Base-by-base conservation (phyloP, 345 rosid species). In the Lepidium aucheri region DNA sequence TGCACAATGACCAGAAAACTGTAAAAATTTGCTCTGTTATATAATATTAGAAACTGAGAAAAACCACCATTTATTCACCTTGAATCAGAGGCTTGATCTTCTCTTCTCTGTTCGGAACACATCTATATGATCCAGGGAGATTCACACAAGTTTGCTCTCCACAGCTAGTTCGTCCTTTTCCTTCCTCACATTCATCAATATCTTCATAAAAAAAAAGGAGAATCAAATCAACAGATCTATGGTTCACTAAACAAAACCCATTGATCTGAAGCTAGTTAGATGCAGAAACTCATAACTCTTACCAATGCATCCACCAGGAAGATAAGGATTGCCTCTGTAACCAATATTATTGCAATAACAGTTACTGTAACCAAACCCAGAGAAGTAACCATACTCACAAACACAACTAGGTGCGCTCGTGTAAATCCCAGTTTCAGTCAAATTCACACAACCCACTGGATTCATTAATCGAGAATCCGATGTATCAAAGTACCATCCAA, bases 311-410 rank as follows among this genome's bases (percentile, higher is more conserved):
- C 76, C 84, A 68, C 59, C 40, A 39, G 28, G 12, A 46, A 76
- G 62, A 42, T 76, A 76, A 1, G 81, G 76, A 53, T 76, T 81
- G 24, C 82, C 84, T 36, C 43, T 38, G 28, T 68, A 82, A 33
- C 79, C 86, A 0, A 17, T 16, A 0, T 9, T 0, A 17, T 38
- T 20, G 69, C 84, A 84, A 10, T 7, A 43, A 66, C 84, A 84
- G 11, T 10, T 60, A 14, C 57, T 40, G 54, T 61, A 53, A 8
- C 13, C 11, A 32, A 45, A 13, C 16, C 38, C 64, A 65, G 66
- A 49, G 9, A 57, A 4, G 8, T 36, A 24, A 24, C 61, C 33
- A 13, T 17, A 56, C 39, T 46, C 35, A 49, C 79, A 51, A 53
- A 38, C 42, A 50, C 63, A 65, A 54, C 59, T 7, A 13, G 52